A percentile compares a stretch with the other conserved stretches of the same genome.
Conservation (phyloP, 208 protist species). For the Leishmania arabica region DNA sequence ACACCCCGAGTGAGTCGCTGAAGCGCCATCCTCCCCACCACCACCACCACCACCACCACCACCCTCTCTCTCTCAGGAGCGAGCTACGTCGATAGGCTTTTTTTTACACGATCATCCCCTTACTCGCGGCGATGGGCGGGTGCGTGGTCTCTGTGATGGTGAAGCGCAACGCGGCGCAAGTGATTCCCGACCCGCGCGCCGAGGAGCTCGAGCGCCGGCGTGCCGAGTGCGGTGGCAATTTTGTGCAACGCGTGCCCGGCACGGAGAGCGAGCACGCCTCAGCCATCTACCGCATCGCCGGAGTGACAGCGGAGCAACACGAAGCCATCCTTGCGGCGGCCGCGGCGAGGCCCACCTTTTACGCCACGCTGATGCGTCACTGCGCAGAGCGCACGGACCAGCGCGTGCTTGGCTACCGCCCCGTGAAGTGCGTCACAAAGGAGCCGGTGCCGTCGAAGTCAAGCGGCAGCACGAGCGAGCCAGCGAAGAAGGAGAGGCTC, state of each 20-base stretch:
- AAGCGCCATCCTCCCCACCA: neutral
- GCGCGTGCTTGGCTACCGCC: constrained; percentile 48
- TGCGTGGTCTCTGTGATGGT: constrained; percentile 53
- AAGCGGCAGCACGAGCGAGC: constrained; percentile 29
- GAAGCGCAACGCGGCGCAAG: constrained; percentile 24
- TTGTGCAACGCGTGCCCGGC: constrained; percentile 36
- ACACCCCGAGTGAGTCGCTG: neutral
- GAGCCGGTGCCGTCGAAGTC: constrained; percentile 40
- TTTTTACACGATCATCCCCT: neutral
- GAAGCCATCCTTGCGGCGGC: constrained; percentile 10
- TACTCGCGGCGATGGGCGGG: constrained; percentile 40
- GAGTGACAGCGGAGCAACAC: constrained; percentile 23
- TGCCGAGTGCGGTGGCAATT: constrained; percentile 27
- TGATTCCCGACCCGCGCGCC: constrained; percentile 27
- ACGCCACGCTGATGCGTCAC: constrained; percentile 20
- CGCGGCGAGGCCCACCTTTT: constrained; percentile 19
- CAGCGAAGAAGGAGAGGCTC: constrained; percentile 25
- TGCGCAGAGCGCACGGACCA: constrained; percentile 22
- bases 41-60: no score
- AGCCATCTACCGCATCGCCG: constrained; percentile 56
- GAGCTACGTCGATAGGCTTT: neutral
- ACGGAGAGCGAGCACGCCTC: constrained; percentile 53
- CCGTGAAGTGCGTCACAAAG: constrained; percentile 30
- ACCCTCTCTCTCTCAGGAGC: neutral
- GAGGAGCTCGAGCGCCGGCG: constrained; percentile 25